phyloP scores from a whole-genome alignment of 73 alveolate genomes.

The Paramecium primaurelia region DNA sequence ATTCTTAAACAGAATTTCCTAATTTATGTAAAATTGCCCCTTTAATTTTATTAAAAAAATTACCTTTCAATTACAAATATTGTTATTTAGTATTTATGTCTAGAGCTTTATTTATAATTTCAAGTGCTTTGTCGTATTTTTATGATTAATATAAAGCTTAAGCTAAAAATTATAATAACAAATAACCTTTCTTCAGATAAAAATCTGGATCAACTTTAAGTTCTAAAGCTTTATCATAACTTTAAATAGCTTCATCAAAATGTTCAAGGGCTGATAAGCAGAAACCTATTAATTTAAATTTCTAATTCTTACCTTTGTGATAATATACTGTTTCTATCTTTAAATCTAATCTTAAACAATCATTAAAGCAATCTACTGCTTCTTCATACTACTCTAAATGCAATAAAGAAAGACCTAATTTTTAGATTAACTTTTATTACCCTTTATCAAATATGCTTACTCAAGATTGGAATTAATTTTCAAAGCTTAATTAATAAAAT shows the following conservation, averaged over 20 bases:
- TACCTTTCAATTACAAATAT: neutral
- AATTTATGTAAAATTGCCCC: neutral
- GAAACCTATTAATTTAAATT: neutral
- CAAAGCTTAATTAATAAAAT: neutral
- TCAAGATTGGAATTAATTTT: neutral
- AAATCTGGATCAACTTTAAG: neutral
- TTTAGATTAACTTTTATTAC: neutral
- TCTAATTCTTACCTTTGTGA: neutral
- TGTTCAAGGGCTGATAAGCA: neutral
- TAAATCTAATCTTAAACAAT: neutral
- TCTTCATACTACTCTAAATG: neutral
- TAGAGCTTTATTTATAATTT: neutral
- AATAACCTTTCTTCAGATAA: neutral
- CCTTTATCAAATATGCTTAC: neutral
- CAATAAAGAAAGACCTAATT: neutral
- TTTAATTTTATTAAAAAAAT: neutral
- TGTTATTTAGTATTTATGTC: neutral
- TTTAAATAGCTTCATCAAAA: neutral
- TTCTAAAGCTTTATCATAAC: neutral
- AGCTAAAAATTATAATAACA: neutral
- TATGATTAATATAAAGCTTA: neutral
- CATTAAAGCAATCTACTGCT: neutral
- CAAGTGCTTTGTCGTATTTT: neutral
- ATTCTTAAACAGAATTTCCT: neutral
- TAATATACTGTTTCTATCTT: neutral